Evolutionary conservation across 75 land plant species (phyloP).

Genomic region (Selaginella moellendorffii): DNA sequence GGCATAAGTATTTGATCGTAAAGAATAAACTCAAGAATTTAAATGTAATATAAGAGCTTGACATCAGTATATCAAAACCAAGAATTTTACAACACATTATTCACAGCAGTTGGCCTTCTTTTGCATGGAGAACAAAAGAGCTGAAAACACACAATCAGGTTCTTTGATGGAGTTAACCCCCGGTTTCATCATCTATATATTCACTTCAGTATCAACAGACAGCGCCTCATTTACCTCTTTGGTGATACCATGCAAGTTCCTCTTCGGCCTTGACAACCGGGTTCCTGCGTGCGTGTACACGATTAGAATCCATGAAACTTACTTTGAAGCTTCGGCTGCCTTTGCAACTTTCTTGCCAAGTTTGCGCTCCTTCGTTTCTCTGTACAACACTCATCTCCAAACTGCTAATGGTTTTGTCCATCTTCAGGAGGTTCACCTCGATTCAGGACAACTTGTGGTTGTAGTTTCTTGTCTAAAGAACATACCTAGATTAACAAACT

Average conservation of each 20-base stretch:
- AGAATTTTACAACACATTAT: constrained; percentile 35
- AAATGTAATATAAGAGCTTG: constrained; percentile 53
- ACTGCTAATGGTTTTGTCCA: constrained; percentile 19
- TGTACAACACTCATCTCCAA: constrained; percentile 73
- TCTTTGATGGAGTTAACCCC: constrained; percentile 56
- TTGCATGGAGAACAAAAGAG: constrained; percentile 27
- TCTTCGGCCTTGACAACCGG: constrained; percentile 24
- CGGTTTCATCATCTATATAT: constrained; percentile 84
- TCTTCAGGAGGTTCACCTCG: background rate
- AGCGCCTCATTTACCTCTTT: constrained; percentile 37
- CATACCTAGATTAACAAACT: no score
- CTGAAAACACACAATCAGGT: background rate
- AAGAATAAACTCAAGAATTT: constrained; percentile 44
- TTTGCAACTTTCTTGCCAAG: constrained; percentile 50
- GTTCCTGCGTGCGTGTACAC: constrained; percentile 28
- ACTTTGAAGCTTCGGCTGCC: background rate
- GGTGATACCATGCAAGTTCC: constrained; percentile 45
- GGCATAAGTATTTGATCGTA: no score
- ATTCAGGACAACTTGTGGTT: constrained; percentile 51
- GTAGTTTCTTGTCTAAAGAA: constrained; percentile 73
- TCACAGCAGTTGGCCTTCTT: constrained; percentile 72
- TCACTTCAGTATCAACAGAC: background rate
- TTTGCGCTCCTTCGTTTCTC: constrained; percentile 36
- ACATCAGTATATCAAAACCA: constrained; percentile 87
- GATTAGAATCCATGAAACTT: background rate